Evolutionary conservation across 352 stramenopile genomes (phyloP).

Genomic region (Phytophthora capsici): DNA sequence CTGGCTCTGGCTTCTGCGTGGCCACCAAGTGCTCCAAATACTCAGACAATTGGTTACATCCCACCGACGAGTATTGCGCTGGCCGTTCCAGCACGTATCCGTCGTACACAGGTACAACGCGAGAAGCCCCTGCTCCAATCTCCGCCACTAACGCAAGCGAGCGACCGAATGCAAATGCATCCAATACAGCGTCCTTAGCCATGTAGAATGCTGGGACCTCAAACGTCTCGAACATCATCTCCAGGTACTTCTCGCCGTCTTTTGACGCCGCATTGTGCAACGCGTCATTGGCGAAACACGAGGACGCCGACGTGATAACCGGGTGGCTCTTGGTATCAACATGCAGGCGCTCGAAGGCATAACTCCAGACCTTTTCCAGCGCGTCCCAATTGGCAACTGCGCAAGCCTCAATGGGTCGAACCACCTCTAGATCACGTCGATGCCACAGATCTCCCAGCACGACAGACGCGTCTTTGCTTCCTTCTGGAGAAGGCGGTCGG

Average conservation of each 20-base stretch:
- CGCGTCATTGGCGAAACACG: slow-evolving; percentile 80
- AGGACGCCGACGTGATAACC: slow-evolving; percentile 76
- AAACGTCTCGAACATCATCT: slow-evolving; percentile 95
- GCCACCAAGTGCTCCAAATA: slow-evolving; percentile 78
- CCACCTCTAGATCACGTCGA: slow-evolving; percentile 63
- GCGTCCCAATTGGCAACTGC: slow-evolving; percentile 85
- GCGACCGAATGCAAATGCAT: slow-evolving; percentile 91
- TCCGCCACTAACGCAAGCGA: slow-evolving; percentile 90
- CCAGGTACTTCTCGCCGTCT: slow-evolving; percentile 84
- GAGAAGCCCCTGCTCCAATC: slow-evolving; percentile 84
- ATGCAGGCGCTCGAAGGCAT: slow-evolving; percentile 77
- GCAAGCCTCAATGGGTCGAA: slow-evolving; percentile 61
- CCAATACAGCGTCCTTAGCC: slow-evolving; percentile 89
- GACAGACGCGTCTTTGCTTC: slow-evolving; percentile 12
- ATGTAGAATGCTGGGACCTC: slow-evolving; percentile 90
- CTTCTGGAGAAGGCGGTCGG: slow-evolving; percentile 28
- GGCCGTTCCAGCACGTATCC: slow-evolving; percentile 87
- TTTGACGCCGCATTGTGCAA: slow-evolving; percentile 56
- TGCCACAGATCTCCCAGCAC: slow-evolving; percentile 68
- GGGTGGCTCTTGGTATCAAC: slow-evolving; percentile 75
- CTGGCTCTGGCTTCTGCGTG: slow-evolving; percentile 36
- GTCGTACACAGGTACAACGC: slow-evolving; percentile 91
- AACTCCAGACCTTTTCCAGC: slow-evolving; percentile 83
- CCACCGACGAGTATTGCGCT: slow-evolving; percentile 76
- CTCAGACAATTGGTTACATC: slow-evolving; percentile 71